Conservation (phyloP, 768 basidiomycete species). For the Suillus alpinus region DNA sequence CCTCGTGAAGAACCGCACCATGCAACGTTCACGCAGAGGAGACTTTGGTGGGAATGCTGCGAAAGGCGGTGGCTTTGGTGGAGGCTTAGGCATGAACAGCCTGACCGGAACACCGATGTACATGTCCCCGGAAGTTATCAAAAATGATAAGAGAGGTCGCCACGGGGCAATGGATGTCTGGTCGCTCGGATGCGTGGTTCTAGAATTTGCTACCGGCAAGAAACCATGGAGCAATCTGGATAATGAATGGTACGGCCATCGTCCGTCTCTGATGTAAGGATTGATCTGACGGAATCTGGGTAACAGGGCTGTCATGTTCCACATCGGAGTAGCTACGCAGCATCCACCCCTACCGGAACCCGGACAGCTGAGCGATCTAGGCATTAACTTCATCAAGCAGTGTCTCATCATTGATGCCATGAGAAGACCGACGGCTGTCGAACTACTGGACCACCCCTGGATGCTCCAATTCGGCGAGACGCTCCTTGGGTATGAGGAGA, state of each 20-base stretch:
- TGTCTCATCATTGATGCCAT: slow-evolving; percentile 88
- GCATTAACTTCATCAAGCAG: slow-evolving; percentile 90
- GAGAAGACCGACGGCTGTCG: slow-evolving; percentile 76
- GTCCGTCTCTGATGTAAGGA: neutral
- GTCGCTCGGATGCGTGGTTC: slow-evolving; percentile 96
- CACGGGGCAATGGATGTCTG: slow-evolving; percentile 98
- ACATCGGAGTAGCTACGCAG: slow-evolving; percentile 94
- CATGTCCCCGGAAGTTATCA: slow-evolving; percentile 98
- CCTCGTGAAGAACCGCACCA: slow-evolving; percentile 83
- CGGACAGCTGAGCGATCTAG: slow-evolving; percentile 81
- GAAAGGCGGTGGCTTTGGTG: slow-evolving; percentile 34
- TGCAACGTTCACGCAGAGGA: slow-evolving; percentile 65
- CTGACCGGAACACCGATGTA: slow-evolving; percentile 99
- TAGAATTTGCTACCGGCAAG: slow-evolving; percentile 93
- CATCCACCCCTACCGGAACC: slow-evolving; percentile 94
- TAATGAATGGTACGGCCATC: slow-evolving; percentile 83
- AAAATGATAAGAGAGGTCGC: slow-evolving; percentile 83
- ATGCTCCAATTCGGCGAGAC: slow-evolving; percentile 79
- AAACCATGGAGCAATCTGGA: slow-evolving; percentile 99
- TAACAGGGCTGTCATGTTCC: slow-evolving; percentile 98
- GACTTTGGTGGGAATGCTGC: slow-evolving; percentile 37
- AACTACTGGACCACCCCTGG: slow-evolving; percentile 89
- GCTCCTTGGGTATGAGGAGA: slow-evolving; percentile 64
- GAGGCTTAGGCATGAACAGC: slow-evolving; percentile 64
- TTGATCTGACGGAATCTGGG: neutral